These are phyloP conservation scores for Clohesyomyces aquaticus DNA, from an alignment of 495 filamentous ascomycete genomes.

Conservation along the genomic window DNA sequence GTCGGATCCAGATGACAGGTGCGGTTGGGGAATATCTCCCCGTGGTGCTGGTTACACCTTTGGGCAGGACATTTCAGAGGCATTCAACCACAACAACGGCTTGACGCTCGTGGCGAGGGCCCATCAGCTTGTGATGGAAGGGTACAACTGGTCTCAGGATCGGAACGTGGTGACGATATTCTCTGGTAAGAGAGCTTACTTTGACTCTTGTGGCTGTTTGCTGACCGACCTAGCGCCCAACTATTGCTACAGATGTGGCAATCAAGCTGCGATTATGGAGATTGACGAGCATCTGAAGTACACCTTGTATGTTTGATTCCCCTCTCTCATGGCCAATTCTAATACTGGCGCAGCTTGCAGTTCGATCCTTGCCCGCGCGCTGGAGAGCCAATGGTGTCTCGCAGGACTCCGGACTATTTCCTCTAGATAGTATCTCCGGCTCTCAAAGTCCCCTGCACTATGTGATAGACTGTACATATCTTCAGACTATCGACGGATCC, in stretches of 20 bases:
- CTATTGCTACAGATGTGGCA: slow-evolving; percentile 97
- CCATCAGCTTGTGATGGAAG: slow-evolving; percentile 97
- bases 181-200: slow-evolving; percentile 66
- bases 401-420: slow-evolving; percentile 97
- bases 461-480: slow-evolving; percentile 31
- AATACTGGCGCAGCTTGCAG: slow-evolving; percentile 71
- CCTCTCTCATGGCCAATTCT: neutral
- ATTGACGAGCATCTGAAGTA: slow-evolving; percentile 99
- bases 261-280: slow-evolving; percentile 99
- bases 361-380: slow-evolving; percentile 98
- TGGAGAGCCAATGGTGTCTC: slow-evolving; percentile 97
- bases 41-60: slow-evolving; percentile 98
- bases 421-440: slow-evolving; percentile 61
- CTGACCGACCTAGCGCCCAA: slow-evolving; percentile 71
- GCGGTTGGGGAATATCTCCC: slow-evolving; percentile 97
- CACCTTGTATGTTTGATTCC: slow-evolving; percentile 80
- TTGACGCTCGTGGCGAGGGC: slow-evolving; percentile 92
- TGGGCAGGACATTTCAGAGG: slow-evolving; percentile 98
- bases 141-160: slow-evolving; percentile 98
- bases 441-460: slow-evolving; percentile 13
- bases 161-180: slow-evolving; percentile 98
- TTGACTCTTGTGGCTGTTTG: neutral
- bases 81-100: slow-evolving; percentile 99
- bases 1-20: slow-evolving; percentile 97
- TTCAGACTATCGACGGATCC: slow-evolving; percentile 18